Evolutionary conservation across 176 grass and related monocot species (phyloP).

Genomic region (Aegilops tauschii): DNA sequence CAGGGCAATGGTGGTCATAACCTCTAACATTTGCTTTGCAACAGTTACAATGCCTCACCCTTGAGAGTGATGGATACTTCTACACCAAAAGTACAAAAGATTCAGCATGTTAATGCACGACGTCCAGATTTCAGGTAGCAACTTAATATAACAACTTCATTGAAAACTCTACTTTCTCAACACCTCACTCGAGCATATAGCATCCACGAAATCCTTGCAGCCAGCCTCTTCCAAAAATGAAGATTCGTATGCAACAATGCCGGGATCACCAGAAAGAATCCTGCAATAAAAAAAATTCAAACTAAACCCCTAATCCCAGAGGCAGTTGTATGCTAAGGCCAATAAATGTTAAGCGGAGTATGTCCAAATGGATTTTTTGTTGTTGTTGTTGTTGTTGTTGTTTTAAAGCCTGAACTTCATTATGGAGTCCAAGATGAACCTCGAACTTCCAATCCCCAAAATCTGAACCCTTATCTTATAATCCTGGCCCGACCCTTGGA

Average conservation of each 20-base stretch:
- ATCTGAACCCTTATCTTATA: neutral
- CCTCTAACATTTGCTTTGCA: constrained; percentile 78
- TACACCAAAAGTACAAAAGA: constrained; percentile 29
- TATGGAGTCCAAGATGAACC: neutral
- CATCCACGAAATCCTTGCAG: constrained; percentile 63
- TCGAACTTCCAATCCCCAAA: neutral
- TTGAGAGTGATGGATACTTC: constrained; percentile 66
- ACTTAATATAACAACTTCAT: constrained; percentile 22
- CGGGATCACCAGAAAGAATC: constrained; percentile 95
- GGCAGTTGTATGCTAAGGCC: neutral
- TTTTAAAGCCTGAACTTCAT: neutral
- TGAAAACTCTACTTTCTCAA: constrained; percentile 28
- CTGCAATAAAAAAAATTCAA: constrained; percentile 42
- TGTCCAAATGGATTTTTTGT: neutral
- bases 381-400: too few relatives aligned
- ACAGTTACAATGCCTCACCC: constrained; percentile 71
- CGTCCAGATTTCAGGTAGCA: constrained; percentile 4
- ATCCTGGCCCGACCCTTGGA: neutral
- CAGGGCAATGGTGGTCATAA: constrained; percentile 94
- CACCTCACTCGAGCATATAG: constrained; percentile 62
- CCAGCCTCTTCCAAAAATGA: constrained; percentile 66
- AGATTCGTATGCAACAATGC: constrained; percentile 58
- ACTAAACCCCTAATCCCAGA: constrained; percentile 23
- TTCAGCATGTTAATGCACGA: constrained; percentile 28
- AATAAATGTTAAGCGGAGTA: neutral